Evolutionary conservation across 140 eudicot species (phyloP), one percentile per base, ranked within the genome.

Genomic region (Senecio squalidus): DNA sequence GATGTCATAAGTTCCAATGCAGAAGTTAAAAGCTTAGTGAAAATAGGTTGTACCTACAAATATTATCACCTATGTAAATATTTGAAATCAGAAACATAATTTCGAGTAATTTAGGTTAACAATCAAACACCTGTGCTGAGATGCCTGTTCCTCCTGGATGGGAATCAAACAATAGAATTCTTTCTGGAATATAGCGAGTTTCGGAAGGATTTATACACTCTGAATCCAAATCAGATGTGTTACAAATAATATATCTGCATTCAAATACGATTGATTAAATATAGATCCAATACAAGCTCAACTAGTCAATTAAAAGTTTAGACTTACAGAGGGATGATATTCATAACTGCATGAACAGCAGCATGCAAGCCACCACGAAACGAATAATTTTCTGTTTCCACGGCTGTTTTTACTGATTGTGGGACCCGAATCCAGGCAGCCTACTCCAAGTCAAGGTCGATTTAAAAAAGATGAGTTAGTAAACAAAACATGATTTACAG

Each of bases 331-430:
- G 98, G 99, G 9, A 88, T 81, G 2, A 88, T 83, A 71, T 84
- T 84, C 40, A 79, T 77, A 75, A 87, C 81, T 58, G 99, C 93
- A 78, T 92, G 99, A 25, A 95, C 81, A 56, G 96, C 96, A 75
- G 96, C 99, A 82, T 92, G 99, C 75, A 92, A 82, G 17, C 99
- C 99, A 58, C 84, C 95, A 58, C 85, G 95, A 66, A 88, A 84
- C 9, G 95, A 76, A 74, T 76, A 76, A 2, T 50, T 52, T n/a
- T 63, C 64, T 40, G 27, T 66, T 76, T 92, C 93, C 54, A 82
- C 95, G 33, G 82, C 74, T 63, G 76, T 41, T 77, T 92, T 88
- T 45, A 88, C 30, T 15, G 93, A 73, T 54, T 85, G 84, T 11
- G 94, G 82, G 26, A 92, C 96, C 48, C 81, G 89, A 74, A 87